A percentile compares a stretch with the other conserved stretches of the same genome.
phyloP scores from a whole-genome alignment of 305 asterid genomes.

The Fraxinus xanthoxyloides region DNA sequence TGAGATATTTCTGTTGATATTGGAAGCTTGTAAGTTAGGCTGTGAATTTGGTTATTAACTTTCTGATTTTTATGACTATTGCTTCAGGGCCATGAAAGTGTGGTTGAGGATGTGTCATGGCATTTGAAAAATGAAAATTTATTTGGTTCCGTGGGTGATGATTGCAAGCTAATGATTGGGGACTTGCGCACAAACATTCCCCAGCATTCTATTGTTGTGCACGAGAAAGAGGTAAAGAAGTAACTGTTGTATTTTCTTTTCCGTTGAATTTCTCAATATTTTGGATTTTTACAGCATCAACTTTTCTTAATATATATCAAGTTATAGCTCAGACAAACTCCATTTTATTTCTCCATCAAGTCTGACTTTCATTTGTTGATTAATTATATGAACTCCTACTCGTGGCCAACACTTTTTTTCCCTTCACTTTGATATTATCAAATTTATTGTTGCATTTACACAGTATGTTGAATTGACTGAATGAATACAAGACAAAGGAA shows the following conservation, averaged over 20 bases:
- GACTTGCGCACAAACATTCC: slow-evolving; percentile 79
- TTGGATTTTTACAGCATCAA: background rate
- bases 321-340: background rate
- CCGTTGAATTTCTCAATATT: background rate
- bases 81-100: slow-evolving; percentile 64
- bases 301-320: background rate
- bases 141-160: slow-evolving; percentile 97
- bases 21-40: background rate
- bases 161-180: slow-evolving; percentile 82
- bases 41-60: background rate
- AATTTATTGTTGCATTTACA: background rate
- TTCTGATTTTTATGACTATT: slow-evolving; percentile 4
- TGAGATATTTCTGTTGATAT: background rate
- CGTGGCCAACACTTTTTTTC: background rate
- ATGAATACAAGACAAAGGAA: background rate
- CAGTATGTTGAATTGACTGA: background rate
- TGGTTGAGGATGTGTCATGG: slow-evolving; percentile 92
- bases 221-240: slow-evolving; percentile 72
- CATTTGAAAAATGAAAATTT: slow-evolving; percentile 66
- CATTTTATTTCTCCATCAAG: background rate
- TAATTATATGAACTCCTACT: background rate
- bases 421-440: background rate
- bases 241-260: background rate
- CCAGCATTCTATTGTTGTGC: slow-evolving; percentile 61
- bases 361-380: background rate